Base-by-base conservation (phyloP, 163 green algal genomes). In the Smithsoniella earleae region DNA sequence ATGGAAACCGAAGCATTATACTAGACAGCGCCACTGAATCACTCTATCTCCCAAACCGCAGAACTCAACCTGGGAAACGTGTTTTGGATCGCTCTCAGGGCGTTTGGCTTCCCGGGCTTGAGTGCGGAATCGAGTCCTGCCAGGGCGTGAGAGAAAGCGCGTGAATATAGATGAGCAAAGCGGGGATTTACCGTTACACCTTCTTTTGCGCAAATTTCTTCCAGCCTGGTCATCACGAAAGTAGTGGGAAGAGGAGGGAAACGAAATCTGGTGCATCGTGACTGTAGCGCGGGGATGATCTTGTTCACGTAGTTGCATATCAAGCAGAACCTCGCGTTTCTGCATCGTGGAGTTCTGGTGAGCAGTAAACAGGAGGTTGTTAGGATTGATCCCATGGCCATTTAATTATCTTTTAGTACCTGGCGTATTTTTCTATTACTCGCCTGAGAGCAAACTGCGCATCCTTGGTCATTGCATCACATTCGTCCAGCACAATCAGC, bases 221-320 rank as follows among this genome's bases (percentile, higher is more conserved):
- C 46, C 65, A 98, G 76, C 16, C 93, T 78, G 2, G 79, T 73
- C 27, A 66, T 73, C 33, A 98, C 91, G 55, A 89, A 84, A 5
- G 80, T 36, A 22, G 81, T 63, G 0, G 83, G 76, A 73, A 99
- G 82, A 2, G 94, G 94, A 16, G 90, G 83, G 76, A 98, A 98
- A 43, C 95, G 82, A 85, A 99, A 98, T 63, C 89, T 83, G 30
- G 92, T 98, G 83, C 94, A 98, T n/a, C 94, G 84, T 0, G 88
- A 96, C 82, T 98, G 94, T 75, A 99, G 82, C 6, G 95, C 95
- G 20, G 95, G 93, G 79, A 99, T 97, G 77, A 99, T 92, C 80
- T 97, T 97, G 80, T 76, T 89, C n/a, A 97, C 92, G 77, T 98
- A 97, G 84, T 99, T 99, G 86, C 94, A 96, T 79, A 99, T 98